These are phyloP conservation scores for Trichosanthes cucumerina DNA, from an alignment of 306 rosid species.

Conservation along the genomic window DNA sequence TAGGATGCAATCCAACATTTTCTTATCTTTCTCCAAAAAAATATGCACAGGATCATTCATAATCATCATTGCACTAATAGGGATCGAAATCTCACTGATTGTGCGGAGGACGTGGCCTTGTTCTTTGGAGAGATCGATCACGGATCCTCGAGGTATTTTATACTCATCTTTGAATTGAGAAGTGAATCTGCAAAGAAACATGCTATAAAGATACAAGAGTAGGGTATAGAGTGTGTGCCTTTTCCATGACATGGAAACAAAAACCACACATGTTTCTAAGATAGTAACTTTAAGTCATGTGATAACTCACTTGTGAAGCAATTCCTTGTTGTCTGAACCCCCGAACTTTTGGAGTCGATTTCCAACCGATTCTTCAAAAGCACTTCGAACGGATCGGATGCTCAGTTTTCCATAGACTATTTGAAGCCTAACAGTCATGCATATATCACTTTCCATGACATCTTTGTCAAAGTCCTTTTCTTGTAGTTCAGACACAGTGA, in stretches of 20 bases:
- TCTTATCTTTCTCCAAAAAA: neutral
- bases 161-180: conserved; percentile 87
- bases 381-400: conserved; percentile 73
- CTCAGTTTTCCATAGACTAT: conserved; percentile 72
- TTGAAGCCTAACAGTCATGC: conserved; percentile 76
- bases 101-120: conserved; percentile 69
- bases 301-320: conserved; percentile 67
- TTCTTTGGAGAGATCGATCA: conserved; percentile 64
- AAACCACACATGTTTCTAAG: neutral
- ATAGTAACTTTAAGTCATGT: conserved; percentile 1
- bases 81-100: conserved; percentile 45
- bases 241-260: neutral
- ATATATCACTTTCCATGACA: conserved; percentile 64
- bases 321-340: conserved; percentile 53
- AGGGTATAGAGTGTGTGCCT: neutral
- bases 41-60: neutral
- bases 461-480: conserved; percentile 50
- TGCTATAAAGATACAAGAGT: conserved; percentile 8
- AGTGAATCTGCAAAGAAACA: conserved; percentile 62
- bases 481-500: conserved; percentile 36
- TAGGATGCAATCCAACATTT: neutral
- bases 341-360: conserved; percentile 61
- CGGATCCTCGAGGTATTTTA: conserved; percentile 79
- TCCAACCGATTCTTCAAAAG: conserved; percentile 86
- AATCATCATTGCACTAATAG: neutral